These are phyloP conservation scores for Rhizomucor miehei DNA, from an alignment of 371 early-diverging fungal genomes.

Conservation along the genomic window DNA sequence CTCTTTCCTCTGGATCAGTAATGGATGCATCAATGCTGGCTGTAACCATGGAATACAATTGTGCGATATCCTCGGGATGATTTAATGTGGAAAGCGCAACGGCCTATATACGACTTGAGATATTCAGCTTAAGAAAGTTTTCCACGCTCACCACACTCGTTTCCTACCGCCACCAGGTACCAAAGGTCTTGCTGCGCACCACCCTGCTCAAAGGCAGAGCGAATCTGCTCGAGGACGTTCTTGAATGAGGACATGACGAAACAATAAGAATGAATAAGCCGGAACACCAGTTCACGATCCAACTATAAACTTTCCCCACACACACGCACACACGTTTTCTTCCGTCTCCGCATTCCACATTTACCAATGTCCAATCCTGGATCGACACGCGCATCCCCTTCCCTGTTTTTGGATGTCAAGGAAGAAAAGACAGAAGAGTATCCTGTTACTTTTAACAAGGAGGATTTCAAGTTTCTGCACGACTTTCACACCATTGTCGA, in stretches of 20 bases:
- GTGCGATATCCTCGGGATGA: slow-evolving; percentile 30
- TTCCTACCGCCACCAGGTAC: slow-evolving; percentile 13
- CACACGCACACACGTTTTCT: too few species aligned
- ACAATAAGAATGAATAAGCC: too few species aligned
- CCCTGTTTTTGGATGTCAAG: slow-evolving; percentile 4
- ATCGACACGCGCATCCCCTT: slow-evolving; percentile 8
- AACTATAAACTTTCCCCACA: too few species aligned
- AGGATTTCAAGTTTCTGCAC: slow-evolving; percentile 40
- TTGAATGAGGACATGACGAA: too few species aligned
- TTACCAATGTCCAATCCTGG: slow-evolving; percentile 4
- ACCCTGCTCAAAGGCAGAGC: slow-evolving; percentile 5
- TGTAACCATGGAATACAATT: slow-evolving; percentile 20
- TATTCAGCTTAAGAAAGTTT: too few species aligned
- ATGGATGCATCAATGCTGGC: slow-evolving; percentile 10
- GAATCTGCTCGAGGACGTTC: slow-evolving; percentile 1
- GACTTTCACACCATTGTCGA: slow-evolving; percentile 39
- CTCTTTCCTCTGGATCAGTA: slow-evolving; percentile 7
- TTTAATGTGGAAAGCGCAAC: slow-evolving; percentile 30
- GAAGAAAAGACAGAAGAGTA: not conserved
- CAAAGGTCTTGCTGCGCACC: slow-evolving; percentile 7
- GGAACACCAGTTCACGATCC: too few species aligned
- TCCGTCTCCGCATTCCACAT: too few species aligned
- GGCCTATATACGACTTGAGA: slow-evolving; percentile 25
- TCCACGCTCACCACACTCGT: too few species aligned
- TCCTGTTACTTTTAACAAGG: slow-evolving; percentile 24